Evolutionary conservation across 2,329 filamentous ascomycete genomes (phyloP).

Genomic region (Xylaria sp.): DNA sequence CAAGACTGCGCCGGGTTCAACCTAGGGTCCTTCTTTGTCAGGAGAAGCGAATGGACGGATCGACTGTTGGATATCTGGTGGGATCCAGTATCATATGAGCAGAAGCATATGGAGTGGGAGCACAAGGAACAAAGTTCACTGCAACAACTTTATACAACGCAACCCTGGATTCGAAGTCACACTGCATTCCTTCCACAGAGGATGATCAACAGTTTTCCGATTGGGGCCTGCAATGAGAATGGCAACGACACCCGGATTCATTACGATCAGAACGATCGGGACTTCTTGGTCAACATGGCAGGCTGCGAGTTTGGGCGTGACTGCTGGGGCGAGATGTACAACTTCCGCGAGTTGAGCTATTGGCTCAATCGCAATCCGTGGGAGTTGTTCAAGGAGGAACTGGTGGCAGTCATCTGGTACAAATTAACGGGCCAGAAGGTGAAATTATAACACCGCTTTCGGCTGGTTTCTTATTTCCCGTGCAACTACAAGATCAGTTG

Average conservation of each 20-base stretch:
- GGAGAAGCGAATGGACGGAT: slow-evolving; percentile 88
- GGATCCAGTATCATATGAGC: slow-evolving; percentile 97
- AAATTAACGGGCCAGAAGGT: slow-evolving; percentile 71
- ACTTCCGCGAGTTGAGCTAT: slow-evolving; percentile 91
- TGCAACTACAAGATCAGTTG: background rate
- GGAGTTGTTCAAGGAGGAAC: slow-evolving; percentile 78
- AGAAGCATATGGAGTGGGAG: slow-evolving; percentile 99
- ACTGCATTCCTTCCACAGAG: slow-evolving; percentile 91
- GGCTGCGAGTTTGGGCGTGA: slow-evolving; percentile 97
- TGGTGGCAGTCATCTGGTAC: slow-evolving; percentile 69
- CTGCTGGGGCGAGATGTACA: slow-evolving; percentile 98
- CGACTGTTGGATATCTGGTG: slow-evolving; percentile 95
- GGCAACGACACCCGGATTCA: slow-evolving; percentile 81
- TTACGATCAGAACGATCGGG: slow-evolving; percentile 84
- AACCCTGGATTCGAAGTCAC: slow-evolving; percentile 91
- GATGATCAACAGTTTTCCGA: slow-evolving; percentile 93
- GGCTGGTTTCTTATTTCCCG: background rate
- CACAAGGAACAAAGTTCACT: slow-evolving; percentile 98
- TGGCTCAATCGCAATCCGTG: slow-evolving; percentile 84
- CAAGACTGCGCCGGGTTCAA: slow-evolving; percentile 98
- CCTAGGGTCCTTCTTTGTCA: slow-evolving; percentile 92
- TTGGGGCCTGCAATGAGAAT: slow-evolving; percentile 84
- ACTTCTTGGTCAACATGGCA: slow-evolving; percentile 98
- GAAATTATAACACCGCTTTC: slow-evolving; percentile 57
- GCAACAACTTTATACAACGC: slow-evolving; percentile 88